Conservation (phyloP, 768 basidiomycete genomes). For the Tylopilus plumbeoviolaceoides region DNA sequence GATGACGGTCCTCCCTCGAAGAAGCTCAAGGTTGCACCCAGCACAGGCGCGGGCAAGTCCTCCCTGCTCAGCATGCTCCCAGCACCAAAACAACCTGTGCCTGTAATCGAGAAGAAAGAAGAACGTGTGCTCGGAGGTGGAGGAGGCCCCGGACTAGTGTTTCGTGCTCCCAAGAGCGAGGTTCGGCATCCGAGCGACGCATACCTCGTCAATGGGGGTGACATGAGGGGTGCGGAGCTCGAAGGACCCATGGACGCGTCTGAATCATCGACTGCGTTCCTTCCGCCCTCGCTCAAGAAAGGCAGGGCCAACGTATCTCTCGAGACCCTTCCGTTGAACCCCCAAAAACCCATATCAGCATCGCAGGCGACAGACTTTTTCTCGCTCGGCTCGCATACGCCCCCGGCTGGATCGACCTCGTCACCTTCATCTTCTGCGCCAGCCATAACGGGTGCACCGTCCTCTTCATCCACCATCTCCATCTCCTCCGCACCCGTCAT, state of each 20-base stretch:
- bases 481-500: slow-evolving; percentile 67
- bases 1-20: slow-evolving; percentile 55
- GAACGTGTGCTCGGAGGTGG: slow-evolving; percentile 66
- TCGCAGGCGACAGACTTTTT: slow-evolving; percentile 60
- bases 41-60: slow-evolving; percentile 53
- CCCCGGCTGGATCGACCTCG: slow-evolving; percentile 4
- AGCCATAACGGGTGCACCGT: slow-evolving; percentile 38
- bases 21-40: slow-evolving; percentile 45
- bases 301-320: slow-evolving; percentile 57
- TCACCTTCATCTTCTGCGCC: slow-evolving; percentile 2
- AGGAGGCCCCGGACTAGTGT: slow-evolving; percentile 56
- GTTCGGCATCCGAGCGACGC: slow-evolving; percentile 14
- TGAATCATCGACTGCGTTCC: slow-evolving; percentile 42
- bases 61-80: slow-evolving; percentile 72
- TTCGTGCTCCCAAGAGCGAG: slow-evolving; percentile 36
- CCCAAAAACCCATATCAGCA: slow-evolving; percentile 20
- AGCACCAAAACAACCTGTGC: slow-evolving; percentile 54
- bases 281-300: slow-evolving; percentile 56
- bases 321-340: slow-evolving; percentile 35
- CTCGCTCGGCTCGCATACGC: slow-evolving; percentile 45
- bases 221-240: slow-evolving; percentile 5
- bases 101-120: slow-evolving; percentile 35
- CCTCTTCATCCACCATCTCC: slow-evolving; percentile 59
- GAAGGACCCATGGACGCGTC: background rate
- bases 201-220: slow-evolving; percentile 11